Conservation (phyloP, 441 rosid species). For the Gossypium schwendimanii region DNA sequence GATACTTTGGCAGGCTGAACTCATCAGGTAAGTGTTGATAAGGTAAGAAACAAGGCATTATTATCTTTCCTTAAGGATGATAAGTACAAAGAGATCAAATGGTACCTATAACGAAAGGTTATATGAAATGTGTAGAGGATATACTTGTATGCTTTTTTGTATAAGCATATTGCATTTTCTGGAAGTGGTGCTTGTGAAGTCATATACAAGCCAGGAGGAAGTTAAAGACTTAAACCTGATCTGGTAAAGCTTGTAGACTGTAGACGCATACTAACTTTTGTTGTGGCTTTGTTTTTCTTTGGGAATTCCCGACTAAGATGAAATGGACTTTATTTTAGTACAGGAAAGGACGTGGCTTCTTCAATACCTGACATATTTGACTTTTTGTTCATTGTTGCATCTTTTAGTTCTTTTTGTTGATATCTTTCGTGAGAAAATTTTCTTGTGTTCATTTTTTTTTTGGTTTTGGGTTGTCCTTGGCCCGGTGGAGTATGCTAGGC, state of each 20-base stretch:
- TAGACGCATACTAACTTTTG: conserved; percentile 3
- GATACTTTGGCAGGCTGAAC: conserved; percentile 21
- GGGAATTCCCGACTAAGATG: conserved; percentile 10
- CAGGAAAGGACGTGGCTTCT: neutral
- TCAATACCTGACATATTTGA: conserved; percentile 5
- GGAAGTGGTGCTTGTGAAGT: conserved; percentile 10
- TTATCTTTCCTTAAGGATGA: conserved; percentile 2
- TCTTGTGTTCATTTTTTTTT: conserved; percentile 1
- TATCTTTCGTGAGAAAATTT: conserved; percentile 7
- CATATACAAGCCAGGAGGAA: conserved; percentile 9
- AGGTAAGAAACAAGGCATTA: conserved; percentile 18
- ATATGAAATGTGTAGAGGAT: conserved; percentile 11
- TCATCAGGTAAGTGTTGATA: conserved; percentile 20
- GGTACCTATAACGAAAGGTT: conserved; percentile 18
- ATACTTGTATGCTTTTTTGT: conserved; percentile 3
- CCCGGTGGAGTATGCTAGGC: conserved; percentile 18
- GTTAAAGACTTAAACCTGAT: conserved; percentile 11
- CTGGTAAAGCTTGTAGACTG: conserved; percentile 12
- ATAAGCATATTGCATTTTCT: neutral
- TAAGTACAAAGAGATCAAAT: conserved; percentile 12
- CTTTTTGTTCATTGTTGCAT: neutral
- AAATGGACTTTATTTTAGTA: conserved; percentile 1
- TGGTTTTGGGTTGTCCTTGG: conserved; percentile 12
- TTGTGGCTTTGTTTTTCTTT: conserved; percentile 3
- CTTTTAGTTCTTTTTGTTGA: conserved; percentile 15